phyloP scores from a whole-genome alignment of 2,329 filamentous ascomycete genomes.

The Exserohilum turcica region DNA sequence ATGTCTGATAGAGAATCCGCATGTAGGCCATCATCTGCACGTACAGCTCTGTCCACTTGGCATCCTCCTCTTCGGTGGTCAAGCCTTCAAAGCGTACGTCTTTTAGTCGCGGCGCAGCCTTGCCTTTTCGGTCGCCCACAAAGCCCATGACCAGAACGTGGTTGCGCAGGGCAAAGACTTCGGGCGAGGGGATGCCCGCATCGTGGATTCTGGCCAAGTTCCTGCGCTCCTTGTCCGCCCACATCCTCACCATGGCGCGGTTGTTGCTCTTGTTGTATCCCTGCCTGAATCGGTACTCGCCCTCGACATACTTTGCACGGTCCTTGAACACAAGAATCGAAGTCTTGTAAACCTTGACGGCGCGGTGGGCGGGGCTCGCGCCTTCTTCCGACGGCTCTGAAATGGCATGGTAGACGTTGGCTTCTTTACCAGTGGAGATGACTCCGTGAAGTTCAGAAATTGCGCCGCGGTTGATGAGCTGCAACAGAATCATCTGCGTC shows the following conservation, averaged over 20 bases:
- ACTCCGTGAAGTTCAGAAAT: constrained; percentile 93
- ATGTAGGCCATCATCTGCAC: constrained; percentile 84
- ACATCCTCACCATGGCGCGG: constrained; percentile 95
- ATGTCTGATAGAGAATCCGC: constrained; percentile 91
- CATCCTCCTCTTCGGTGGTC: constrained; percentile 60
- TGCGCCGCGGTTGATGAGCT: constrained; percentile 91
- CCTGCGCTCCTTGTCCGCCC: constrained; percentile 98
- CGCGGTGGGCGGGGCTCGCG: constrained; percentile 67
- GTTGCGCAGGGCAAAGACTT: constrained; percentile 86
- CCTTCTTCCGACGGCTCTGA: constrained; percentile 58
- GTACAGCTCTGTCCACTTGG: constrained; percentile 79
- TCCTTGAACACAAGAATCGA: constrained; percentile 98
- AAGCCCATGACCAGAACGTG: constrained; percentile 97
- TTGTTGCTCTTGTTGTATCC: constrained; percentile 95
- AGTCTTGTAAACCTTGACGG: constrained; percentile 99
- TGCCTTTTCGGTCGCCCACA: constrained; percentile 83
- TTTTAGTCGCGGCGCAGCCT: constrained; percentile 84
- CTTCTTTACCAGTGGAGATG: constrained; percentile 95
- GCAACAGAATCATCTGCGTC: constrained; percentile 91
- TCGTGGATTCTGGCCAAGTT: constrained; percentile 85
- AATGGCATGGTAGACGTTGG: constrained; percentile 94
- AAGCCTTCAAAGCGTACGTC: constrained; percentile 77
- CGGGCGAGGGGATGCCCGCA: constrained; percentile 86
- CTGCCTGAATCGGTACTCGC: constrained; percentile 87
- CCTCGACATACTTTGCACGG: constrained; percentile 91